Base-by-base conservation (phyloP, 805 yeast species). In the Teunomyces funiuensis region DNA sequence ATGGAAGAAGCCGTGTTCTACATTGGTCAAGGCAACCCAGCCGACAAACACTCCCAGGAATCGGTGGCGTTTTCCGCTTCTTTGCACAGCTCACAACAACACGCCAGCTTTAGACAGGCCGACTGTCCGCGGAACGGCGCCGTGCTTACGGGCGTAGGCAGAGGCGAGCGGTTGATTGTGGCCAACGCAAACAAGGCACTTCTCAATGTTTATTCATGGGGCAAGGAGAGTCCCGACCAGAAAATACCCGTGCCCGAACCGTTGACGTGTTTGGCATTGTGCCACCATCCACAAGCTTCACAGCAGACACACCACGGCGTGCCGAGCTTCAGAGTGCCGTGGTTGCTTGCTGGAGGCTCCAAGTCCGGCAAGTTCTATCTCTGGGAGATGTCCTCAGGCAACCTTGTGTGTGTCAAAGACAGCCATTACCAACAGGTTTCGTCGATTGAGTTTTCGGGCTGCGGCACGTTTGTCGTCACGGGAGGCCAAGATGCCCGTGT, bases 351-450 rank as follows among this genome's bases (percentile, higher is more conserved):
- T 5, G 95, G 84, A 33, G 89, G 91, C 45, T 74, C 93, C 40
- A 57, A 69, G 44, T 55, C 83, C n/a, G 98, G 98, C 9, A 77
- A 82, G 49, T 47, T 93, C 11, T 85, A 85, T 55, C 61, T 90
- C 1, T 91, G 98, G 98, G 96, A 88, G 52, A 57, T 90, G 39
- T 61, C 73, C 7, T 83, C 93, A 2, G 98, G 98, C 0, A 63
- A 78, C 17, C 69, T 93, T 36, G 55, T 90, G 17, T 70, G 77
- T 36, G 95, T 80, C 3, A 80, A 79, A 54, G 90, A 86, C 38
- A 83, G 88, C 0, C 98, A 91, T 65, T 91, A 88, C 60, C 97
- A 91, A 63, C 70, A 74, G 5, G 75, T 88, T 6, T 74, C 83
- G 0, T 73, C 71, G 23, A 58, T 91, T 26, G 73, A 71, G 48